Evolutionary conservation across 768 basidiomycete genomes (phyloP), one percentile per base, ranked within the genome.

Genomic region (Russula dissimulans): DNA sequence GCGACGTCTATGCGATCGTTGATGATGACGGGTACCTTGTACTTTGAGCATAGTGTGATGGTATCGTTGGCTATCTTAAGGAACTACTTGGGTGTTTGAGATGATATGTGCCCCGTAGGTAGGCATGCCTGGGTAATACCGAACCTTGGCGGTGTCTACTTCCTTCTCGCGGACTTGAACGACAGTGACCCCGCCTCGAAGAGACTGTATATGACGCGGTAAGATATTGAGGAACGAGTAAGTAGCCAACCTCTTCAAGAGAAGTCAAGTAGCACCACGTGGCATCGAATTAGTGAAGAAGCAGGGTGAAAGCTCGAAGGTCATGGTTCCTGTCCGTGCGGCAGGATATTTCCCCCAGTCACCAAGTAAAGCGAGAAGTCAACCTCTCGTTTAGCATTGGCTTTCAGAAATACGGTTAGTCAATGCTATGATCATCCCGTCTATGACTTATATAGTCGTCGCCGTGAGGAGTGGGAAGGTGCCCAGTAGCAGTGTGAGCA

Each of bases 141-240:
- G 67, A 50, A 88, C 91, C 73, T 93, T 89, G 26, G 79, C 79
- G 0, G 92, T 95, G 62, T 94, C 91, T 0, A 79, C 72, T 11
- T 81, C 72, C 71, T 97, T 97, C 72, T 97, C 95, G 41, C 93
- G 80, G 17, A 95, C 77, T 72, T 97, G 95, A 5, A 97, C 91
- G 49, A 95, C 68, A 1, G 91, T 93, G 1, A 95, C 92, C 3
- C 93, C 94, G 10, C 94, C 94, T 68, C 82, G 75, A 15, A 95
- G 75, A 2, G 92, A 79, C 91, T 93, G 57, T 26, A 43, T 55
- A 54, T 18, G 61, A 36, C 6, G 14, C 22, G 3, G 39, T 53
- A 18, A 54, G 49, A 15, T 1, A 4, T 29, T 48, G 36, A 52
- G 9, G 10, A 1, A 5, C 14, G 29, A n/a, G 15, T 18, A 3